Conservation (phyloP, 2,329 filamentous ascomycete genomes). For the Teratosphaeria epicoccoides region DNA sequence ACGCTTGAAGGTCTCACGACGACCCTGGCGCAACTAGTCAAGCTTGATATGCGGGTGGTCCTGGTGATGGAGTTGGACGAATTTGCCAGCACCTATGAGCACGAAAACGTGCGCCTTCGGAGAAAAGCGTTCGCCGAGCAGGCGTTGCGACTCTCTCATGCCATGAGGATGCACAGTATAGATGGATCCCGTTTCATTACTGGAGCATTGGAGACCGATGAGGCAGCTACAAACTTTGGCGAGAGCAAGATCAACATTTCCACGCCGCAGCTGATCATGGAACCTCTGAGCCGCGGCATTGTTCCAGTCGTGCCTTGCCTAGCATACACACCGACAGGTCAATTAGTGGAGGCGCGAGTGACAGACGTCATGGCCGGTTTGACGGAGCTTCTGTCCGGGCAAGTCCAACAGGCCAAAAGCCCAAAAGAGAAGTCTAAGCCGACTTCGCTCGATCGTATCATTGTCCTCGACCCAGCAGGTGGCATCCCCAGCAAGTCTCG, state of each 20-base stretch:
- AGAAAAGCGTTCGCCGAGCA: constrained; percentile 41
- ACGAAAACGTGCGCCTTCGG: constrained; percentile 3
- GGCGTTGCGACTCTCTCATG: constrained; percentile 60
- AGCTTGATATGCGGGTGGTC: constrained; percentile 70
- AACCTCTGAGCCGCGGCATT: constrained; percentile 55
- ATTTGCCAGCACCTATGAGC: neutral
- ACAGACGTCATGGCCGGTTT: constrained; percentile 65
- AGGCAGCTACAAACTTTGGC: constrained; percentile 3
- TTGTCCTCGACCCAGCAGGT: constrained; percentile 76
- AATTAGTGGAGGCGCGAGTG: constrained; percentile 41
- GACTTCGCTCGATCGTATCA: constrained; percentile 69
- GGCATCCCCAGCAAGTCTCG: constrained; percentile 61
- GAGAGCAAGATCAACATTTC: constrained; percentile 23
- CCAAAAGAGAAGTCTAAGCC: constrained; percentile 15
- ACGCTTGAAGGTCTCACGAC: constrained; percentile 66
- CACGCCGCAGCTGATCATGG: constrained; percentile 46
- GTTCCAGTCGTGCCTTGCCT: constrained; percentile 60
- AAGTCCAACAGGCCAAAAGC: neutral
- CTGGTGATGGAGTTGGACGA: constrained; percentile 58
- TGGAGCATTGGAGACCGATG: constrained; percentile 35
- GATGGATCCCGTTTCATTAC: constrained; percentile 61
- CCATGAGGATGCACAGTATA: constrained; percentile 59
- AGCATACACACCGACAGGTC: constrained; percentile 46
- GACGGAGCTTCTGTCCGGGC: constrained; percentile 61
- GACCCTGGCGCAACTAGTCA: constrained; percentile 72